A percentile compares a stretch with the other conserved stretches of the same genome.
phyloP scores from a whole-genome alignment of 139 green algal genomes.

The Chlamydomonas sp. region DNA sequence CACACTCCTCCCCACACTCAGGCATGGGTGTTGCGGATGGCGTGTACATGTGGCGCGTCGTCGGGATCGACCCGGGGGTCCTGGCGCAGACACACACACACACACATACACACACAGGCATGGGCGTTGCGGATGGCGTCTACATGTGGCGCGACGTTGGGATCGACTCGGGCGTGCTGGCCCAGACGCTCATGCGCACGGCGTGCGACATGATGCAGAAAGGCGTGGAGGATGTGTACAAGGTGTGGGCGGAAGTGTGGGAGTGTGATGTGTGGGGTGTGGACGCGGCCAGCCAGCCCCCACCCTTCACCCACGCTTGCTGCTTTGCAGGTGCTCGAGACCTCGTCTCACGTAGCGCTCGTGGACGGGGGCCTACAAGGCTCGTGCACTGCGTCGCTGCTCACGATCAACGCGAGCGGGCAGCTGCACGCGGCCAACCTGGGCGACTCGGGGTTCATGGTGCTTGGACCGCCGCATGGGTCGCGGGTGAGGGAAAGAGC shows the following conservation, averaged over 20 bases:
- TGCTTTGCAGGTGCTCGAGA: slow-evolving; percentile 6
- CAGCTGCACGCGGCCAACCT: slow-evolving; percentile 71
- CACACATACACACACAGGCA: too few species aligned
- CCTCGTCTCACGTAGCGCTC: neutral
- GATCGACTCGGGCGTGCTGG: slow-evolving; percentile 80
- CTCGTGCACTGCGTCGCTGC: slow-evolving; percentile 68
- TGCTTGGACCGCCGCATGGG: slow-evolving; percentile 51
- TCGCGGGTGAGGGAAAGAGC: neutral
- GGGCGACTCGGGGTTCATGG: slow-evolving; percentile 78
- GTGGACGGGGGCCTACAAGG: slow-evolving; percentile 45
- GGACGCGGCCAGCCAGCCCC: neutral
- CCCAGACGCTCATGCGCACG: slow-evolving; percentile 58
- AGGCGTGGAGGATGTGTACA: slow-evolving; percentile 37
- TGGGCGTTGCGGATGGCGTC: slow-evolving; percentile 90
- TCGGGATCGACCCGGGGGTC: slow-evolving; percentile 79
- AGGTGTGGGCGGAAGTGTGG: neutral
- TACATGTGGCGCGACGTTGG: slow-evolving; percentile 81
- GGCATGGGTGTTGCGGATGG: slow-evolving; percentile 86
- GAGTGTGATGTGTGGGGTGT: too few species aligned
- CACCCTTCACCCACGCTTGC: neutral
- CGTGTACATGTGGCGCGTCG: slow-evolving; percentile 80
- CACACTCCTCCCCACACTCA: too few species aligned
- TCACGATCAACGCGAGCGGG: slow-evolving; percentile 66
- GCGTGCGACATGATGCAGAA: slow-evolving; percentile 39
- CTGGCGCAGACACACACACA: too few species aligned